Conservation (phyloP, 208 protist species). For the Wallacemonas sp. region DNA sequence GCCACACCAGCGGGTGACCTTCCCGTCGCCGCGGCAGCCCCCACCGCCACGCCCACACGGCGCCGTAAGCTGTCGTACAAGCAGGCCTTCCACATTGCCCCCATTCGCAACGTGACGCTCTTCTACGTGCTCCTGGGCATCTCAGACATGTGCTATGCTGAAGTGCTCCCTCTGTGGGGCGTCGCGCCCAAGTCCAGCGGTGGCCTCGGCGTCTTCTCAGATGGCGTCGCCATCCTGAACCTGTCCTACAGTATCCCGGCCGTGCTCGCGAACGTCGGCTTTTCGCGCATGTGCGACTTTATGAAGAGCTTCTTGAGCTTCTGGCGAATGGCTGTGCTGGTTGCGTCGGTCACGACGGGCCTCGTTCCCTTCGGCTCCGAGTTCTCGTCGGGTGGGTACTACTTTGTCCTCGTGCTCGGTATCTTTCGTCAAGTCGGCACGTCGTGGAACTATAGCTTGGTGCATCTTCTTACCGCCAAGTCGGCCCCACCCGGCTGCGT, state of each 20-base stretch:
- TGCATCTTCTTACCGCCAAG: conserved; percentile 48
- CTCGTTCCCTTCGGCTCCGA: conserved; percentile 27
- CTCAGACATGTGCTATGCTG: conserved; percentile 54
- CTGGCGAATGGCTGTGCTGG: conserved; percentile 26
- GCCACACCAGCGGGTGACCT: too few relatives aligned
- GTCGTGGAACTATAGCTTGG: conserved; percentile 45
- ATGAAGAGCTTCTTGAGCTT: conserved; percentile 28
- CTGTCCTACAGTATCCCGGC: conserved; percentile 36
- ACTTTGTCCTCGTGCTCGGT: conserved; percentile 40
- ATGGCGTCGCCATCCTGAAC: conserved; percentile 42
- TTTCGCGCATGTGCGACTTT: conserved; percentile 27
- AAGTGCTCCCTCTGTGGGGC: conserved; percentile 65
- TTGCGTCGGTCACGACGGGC: conserved; percentile 14
- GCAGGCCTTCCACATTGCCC: conserved; percentile 32
- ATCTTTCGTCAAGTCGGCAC: conserved; percentile 31
- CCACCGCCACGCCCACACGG: too few relatives aligned
- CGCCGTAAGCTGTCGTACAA: conserved; percentile 36
- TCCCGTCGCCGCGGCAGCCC: too few relatives aligned
- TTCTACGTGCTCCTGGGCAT: conserved; percentile 53
- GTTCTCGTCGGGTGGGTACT: conserved; percentile 20
- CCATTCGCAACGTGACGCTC: conserved; percentile 40
- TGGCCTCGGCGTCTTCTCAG: conserved; percentile 39
- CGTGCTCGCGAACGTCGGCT: conserved; percentile 51
- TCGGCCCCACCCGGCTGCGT: conserved; percentile 42
- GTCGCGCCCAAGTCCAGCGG: conserved; percentile 36